Percentiles rank a stretch among this genome's conserved stretches.
These are phyloP conservation scores for Leccinum fuscescens DNA, from an alignment of 1,284 basidiomycete genomes.

Conservation along the genomic window DNA sequence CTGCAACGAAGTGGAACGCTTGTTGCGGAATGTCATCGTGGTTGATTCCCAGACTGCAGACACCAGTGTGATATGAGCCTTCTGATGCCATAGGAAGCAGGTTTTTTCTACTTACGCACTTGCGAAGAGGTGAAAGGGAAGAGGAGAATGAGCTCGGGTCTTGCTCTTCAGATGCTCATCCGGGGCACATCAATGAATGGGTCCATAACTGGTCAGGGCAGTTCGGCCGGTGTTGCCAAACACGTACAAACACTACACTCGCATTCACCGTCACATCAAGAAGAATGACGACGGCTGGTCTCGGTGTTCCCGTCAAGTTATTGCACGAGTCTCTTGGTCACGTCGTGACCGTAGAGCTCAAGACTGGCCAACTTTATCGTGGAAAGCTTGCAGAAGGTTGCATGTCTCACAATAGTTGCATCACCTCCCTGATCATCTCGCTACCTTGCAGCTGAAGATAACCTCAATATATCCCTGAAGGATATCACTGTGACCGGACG, in stretches of 20 bases:
- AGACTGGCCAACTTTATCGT: constrained; percentile 95
- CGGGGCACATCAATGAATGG: not conserved
- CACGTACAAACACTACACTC: constrained; percentile 18
- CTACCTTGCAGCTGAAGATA: constrained; percentile 83
- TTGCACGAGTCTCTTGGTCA: constrained; percentile 94
- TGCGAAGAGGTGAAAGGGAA: not conserved
- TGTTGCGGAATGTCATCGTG: constrained; percentile 21
- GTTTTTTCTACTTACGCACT: constrained; percentile 2
- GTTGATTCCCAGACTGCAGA: not conserved
- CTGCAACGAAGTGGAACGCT: constrained; percentile 21
- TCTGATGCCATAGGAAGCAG: too few species aligned
- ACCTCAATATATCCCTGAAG: constrained; percentile 93
- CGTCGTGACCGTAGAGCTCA: constrained; percentile 95
- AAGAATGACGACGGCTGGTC: constrained; percentile 44
- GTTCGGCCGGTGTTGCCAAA: constrained; percentile 19
- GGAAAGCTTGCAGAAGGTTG: constrained; percentile 94
- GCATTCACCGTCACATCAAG: constrained; percentile 11
- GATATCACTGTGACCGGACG: constrained; percentile 98
- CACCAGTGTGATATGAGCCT: not conserved
- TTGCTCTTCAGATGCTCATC: not conserved
- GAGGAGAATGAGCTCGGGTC: not conserved
- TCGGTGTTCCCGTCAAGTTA: constrained; percentile 91
- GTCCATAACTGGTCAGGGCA: not conserved
- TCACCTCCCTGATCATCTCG: constrained; percentile 24
- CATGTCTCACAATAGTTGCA: constrained; percentile 10